Conservation (phyloP, 1,284 basidiomycete species). For the Lentinus polychrous region DNA sequence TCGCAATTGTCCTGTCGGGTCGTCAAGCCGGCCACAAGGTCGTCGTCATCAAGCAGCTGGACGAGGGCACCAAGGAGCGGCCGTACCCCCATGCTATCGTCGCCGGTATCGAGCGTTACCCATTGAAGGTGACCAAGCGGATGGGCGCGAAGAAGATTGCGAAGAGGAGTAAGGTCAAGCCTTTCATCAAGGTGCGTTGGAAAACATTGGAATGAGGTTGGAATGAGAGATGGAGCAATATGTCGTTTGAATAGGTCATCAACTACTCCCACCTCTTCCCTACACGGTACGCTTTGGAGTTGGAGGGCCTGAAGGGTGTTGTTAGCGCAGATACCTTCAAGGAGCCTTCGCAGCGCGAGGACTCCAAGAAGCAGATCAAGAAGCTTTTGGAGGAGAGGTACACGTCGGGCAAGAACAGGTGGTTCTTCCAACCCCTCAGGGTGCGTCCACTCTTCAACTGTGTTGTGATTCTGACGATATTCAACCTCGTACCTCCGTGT, state of each 20-base stretch:
- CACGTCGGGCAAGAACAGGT: slow-evolving; percentile 87
- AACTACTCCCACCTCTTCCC: slow-evolving; percentile 99
- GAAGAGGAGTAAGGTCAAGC: slow-evolving; percentile 91
- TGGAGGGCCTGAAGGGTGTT: slow-evolving; percentile 86
- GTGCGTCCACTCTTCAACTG: slow-evolving; percentile 39
- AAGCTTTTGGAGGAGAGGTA: slow-evolving; percentile 93
- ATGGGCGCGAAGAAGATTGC: slow-evolving; percentile 95
- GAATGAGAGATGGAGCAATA: neutral
- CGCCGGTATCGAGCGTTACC: slow-evolving; percentile 94
- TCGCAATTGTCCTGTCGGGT: slow-evolving; percentile 93
- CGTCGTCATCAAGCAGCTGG: slow-evolving; percentile 83
- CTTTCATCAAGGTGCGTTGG: slow-evolving; percentile 88
- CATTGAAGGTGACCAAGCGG: slow-evolving; percentile 89
- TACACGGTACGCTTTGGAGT: slow-evolving; percentile 92
- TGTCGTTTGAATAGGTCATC: too few relatives aligned
- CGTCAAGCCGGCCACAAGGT: slow-evolving; percentile 95
- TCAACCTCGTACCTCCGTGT: neutral
- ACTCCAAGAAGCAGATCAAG: slow-evolving; percentile 94
- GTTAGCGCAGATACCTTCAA: slow-evolving; percentile 88
- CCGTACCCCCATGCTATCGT: slow-evolving; percentile 95
- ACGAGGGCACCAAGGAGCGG: slow-evolving; percentile 85
- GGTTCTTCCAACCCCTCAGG: slow-evolving; percentile 84
- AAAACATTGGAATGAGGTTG: neutral
- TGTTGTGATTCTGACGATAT: neutral
- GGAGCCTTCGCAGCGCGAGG: slow-evolving; percentile 88